These are phyloP conservation scores for Fusarium subtropicale DNA, from an alignment of 2,329 filamentous ascomycete genomes.

Conservation along the genomic window DNA sequence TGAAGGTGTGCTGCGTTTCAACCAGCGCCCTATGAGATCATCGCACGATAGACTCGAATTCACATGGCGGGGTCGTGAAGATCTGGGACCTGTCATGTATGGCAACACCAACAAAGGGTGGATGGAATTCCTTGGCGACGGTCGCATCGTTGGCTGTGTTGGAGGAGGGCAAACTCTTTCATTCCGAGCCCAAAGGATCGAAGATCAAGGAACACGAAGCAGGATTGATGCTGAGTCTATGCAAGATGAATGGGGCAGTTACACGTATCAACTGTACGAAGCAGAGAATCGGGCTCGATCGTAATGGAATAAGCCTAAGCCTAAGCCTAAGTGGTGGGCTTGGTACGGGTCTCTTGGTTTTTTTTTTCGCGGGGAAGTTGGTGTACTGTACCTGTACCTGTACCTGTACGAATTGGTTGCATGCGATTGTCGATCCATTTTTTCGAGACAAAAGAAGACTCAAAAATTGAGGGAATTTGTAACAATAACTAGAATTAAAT, in stretches of 20 bases:
- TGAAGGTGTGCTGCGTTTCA: conserved; percentile 57
- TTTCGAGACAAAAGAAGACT: neutral
- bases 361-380: conserved; percentile 5
- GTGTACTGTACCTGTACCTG: neutral
- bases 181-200: conserved; percentile 45
- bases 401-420: conserved; percentile 12
- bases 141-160: conserved; percentile 50
- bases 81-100: conserved; percentile 45
- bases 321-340: neutral
- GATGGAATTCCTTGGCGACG: conserved; percentile 54
- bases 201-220: conserved; percentile 49
- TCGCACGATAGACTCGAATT: conserved; percentile 47
- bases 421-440: conserved; percentile 18
- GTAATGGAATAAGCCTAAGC: conserved; percentile 5
- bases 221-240: conserved; percentile 44
- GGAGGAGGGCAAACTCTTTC: conserved; percentile 42
- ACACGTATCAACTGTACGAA: conserved; percentile 49
- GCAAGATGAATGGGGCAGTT: conserved; percentile 47
- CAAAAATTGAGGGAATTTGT: neutral
- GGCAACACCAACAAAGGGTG: conserved; percentile 48
- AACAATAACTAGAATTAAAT: neutral
- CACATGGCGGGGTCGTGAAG: conserved; percentile 54
- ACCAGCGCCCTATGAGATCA: conserved; percentile 51
- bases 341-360: neutral
- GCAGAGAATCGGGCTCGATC: conserved; percentile 39